Base-by-base conservation (phyloP, 2,329 filamentous ascomycete genomes). In the Hortaea werneckii region DNA sequence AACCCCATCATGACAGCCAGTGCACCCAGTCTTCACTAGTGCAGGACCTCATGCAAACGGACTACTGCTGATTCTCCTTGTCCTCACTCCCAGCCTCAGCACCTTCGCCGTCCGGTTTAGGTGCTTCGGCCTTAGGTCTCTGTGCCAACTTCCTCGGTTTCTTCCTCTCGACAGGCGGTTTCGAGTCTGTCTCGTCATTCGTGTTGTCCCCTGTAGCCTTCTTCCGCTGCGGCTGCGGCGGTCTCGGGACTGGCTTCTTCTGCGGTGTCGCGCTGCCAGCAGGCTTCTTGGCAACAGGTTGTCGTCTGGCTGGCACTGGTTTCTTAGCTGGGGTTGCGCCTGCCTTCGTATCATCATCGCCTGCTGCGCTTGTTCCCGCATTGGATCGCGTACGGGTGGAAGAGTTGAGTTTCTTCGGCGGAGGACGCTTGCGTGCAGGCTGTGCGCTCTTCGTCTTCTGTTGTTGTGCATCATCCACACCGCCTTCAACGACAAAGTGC, bases 401-500 rank as follows among this genome's bases (percentile, higher is more conserved):
- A 6, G 50, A 50, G 38, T 37, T 34, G 34, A 53, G 42, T 45
- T 55, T 57, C 37, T 42, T 49, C 6, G 57, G 57, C 12, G 46
- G 42, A 6, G 45, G 37, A n/a, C 52, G 53, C 44, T 56, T 58
- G 45, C 50, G 53, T 1, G 50, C 46, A 11, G 50, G 49, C 41
- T 50, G 46, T 5, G 56, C 51, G 43, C 57, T 58, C 32, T 35
- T n/a, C 9, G 32, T n/a, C 40, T 54, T 26, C 13, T 53, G 48
- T 13, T 42, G 30, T 6, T 42, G 47, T 3, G 47, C 41, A 6
- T 52, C 52, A 27, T 58, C 56, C 4, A 47, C 52, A n/a, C 56
- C 51, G 11, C 56, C 56, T 40, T 65, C 62, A 10, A 67, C 62
- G 28, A 66, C 47, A 51, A 70, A 72, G 52, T 71, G 66, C 5